Evolutionary conservation across 2,329 filamentous ascomycete species (phyloP).

Genomic region (Botrytis fabae): DNA sequence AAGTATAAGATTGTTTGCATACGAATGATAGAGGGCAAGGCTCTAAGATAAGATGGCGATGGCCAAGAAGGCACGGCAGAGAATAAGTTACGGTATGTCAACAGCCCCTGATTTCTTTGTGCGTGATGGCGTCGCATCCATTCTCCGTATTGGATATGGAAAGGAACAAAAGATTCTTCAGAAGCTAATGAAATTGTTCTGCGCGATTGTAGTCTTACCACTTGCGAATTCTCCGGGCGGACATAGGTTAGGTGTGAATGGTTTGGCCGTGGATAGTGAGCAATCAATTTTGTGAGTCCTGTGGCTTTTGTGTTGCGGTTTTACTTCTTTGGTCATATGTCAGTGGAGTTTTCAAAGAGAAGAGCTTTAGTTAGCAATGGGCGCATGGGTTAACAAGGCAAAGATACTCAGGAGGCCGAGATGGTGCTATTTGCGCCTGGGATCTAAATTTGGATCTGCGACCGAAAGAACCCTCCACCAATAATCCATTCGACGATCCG

Average conservation of each 20-base stretch:
- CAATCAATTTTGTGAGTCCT: conserved; percentile 75
- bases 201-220: conserved; percentile 58
- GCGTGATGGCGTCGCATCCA: neutral
- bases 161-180: conserved; percentile 17
- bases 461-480: conserved; percentile 24
- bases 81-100: conserved; percentile 66
- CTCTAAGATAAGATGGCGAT: conserved; percentile 43
- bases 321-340: conserved; percentile 18
- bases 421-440: conserved; percentile 96
- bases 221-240: conserved; percentile 75
- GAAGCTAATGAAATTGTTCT: neutral
- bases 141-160: neutral
- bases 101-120: neutral
- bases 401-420: conserved; percentile 93
- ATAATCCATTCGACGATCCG: conserved; percentile 40
- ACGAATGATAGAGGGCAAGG: conserved; percentile 1
- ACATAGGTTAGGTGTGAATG: conserved; percentile 92
- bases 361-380: neutral
- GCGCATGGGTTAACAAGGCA: conserved; percentile 25
- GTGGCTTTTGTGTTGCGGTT: neutral
- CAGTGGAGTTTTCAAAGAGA: conserved; percentile 5
- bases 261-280: conserved; percentile 79
- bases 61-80: conserved; percentile 68
- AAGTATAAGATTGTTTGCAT: neutral
- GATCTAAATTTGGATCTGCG: conserved; percentile 74